phyloP scores from a whole-genome alignment of 2,329 filamentous ascomycete species.

The Colletotrichum sp. region DNA sequence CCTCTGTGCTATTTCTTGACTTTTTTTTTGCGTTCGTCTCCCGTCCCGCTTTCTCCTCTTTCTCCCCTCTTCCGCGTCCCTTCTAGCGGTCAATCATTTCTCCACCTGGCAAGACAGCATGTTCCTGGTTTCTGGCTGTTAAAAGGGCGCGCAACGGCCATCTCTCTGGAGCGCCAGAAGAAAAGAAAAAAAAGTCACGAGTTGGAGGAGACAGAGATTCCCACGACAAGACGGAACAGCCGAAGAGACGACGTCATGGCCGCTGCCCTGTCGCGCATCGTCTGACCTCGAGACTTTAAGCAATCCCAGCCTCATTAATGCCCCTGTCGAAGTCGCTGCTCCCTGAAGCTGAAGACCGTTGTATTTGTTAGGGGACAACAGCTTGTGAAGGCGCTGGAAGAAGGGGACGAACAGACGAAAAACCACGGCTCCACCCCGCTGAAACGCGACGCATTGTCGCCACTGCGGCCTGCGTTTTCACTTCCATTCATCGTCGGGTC shows the following conservation, averaged over 20 bases:
- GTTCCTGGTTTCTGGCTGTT: not conserved
- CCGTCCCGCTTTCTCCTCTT: not conserved
- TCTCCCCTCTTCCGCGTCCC: not conserved
- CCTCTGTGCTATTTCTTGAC: not conserved
- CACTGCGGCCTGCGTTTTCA: not conserved
- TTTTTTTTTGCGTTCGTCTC: not conserved
- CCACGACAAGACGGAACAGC: not conserved
- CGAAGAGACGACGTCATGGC: not conserved
- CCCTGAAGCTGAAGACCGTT: not conserved
- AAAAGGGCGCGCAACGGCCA: not conserved
- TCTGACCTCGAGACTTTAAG: not conserved
- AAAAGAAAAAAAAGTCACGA: not conserved
- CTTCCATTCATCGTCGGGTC: not conserved
- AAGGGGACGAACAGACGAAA: not conserved
- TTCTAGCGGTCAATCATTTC: not conserved
- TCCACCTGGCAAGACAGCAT: not conserved
- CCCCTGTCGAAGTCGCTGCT: not conserved
- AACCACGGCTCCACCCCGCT: slow-evolving; percentile 3
- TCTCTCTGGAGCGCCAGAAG: not conserved
- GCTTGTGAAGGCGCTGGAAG: not conserved
- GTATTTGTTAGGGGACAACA: not conserved
- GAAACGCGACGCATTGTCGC: slow-evolving; percentile 22
- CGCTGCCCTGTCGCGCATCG: not conserved
- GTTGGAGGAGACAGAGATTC: not conserved
- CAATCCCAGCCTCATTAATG: not conserved